These are phyloP conservation scores for Mycosphaerella arachidis DNA, from an alignment of 2,329 filamentous ascomycete species.

Conservation along the genomic window DNA sequence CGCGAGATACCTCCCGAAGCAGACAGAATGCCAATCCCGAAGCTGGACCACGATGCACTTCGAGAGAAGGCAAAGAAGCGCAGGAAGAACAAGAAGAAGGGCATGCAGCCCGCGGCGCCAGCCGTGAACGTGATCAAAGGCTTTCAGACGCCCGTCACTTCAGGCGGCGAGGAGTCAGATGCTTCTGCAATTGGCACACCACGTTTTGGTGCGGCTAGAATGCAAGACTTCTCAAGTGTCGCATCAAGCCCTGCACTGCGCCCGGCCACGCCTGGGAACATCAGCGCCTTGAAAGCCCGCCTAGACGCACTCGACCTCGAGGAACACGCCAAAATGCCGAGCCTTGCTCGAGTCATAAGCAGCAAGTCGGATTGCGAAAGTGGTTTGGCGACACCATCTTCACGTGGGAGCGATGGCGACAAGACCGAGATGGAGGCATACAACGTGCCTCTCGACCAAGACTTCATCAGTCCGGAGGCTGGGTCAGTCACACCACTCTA, in stretches of 20 bases:
- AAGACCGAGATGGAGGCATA: constrained; percentile 75
- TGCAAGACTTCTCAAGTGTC: constrained; percentile 44
- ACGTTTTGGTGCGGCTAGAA: constrained; percentile 33
- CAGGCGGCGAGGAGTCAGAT: constrained; percentile 55
- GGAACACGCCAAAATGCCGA: constrained; percentile 51
- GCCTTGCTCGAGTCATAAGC: constrained; percentile 37
- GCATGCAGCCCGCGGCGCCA: constrained; percentile 35
- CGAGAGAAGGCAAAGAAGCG: constrained; percentile 36
- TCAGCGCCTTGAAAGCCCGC: constrained; percentile 76
- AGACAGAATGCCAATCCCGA: constrained; percentile 24
- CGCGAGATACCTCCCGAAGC: constrained; percentile 19
- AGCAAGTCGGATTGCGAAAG: constrained; percentile 38
- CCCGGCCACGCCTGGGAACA: constrained; percentile 53
- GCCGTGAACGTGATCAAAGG: constrained; percentile 43
- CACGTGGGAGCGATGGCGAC: constrained; percentile 59
- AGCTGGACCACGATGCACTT: constrained; percentile 34
- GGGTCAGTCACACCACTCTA: constrained; percentile 33
- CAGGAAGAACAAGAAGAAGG: constrained; percentile 38
- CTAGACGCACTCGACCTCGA: constrained; percentile 73
- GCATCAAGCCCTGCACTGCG: constrained; percentile 47
- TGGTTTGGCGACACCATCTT: constrained; percentile 51
- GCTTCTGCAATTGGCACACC: constrained; percentile 35
- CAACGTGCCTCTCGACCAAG: constrained; percentile 76
- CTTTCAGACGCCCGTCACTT: constrained; percentile 49
- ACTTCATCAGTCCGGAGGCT: constrained; percentile 68